Conservation (phyloP, 2,329 filamentous ascomycete genomes). For the Pseudogymnoascus sp. region DNA sequence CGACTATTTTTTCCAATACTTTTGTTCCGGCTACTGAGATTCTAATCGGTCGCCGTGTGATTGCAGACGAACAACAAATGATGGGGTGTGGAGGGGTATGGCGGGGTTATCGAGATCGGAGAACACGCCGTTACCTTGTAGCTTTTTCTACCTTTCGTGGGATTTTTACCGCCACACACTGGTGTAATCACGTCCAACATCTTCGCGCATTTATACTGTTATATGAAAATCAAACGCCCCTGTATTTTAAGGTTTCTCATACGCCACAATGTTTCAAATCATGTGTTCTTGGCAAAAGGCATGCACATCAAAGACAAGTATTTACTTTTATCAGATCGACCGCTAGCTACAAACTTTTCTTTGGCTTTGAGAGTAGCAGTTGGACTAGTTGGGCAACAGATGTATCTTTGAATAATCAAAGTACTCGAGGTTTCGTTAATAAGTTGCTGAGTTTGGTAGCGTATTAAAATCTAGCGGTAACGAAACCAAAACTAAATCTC, state of each 20-base stretch:
- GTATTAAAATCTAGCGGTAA: conserved; percentile 11
- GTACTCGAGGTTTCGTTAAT: neutral
- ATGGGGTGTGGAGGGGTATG: neutral
- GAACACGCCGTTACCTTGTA: neutral
- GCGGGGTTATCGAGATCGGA: neutral
- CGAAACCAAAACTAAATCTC: conserved; percentile 10
- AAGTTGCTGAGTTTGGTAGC: conserved; percentile 9
- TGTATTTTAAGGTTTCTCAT: neutral
- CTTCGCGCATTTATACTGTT: neutral
- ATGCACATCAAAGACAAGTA: neutral
- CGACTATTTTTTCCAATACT: neutral
- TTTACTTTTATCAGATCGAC: conserved; percentile 6
- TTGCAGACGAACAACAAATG: neutral
- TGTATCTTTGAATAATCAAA: conserved; percentile 7
- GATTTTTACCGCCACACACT: neutral
- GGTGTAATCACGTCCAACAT: no score
- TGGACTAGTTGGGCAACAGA: neutral
- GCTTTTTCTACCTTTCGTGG: neutral
- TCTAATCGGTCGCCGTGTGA: neutral
- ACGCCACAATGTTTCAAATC: neutral
- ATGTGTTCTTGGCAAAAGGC: neutral
- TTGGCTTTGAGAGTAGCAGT: neutral
- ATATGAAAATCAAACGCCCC: neutral
- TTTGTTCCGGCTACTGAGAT: neutral
- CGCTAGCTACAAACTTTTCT: conserved; percentile 9